A percentile compares a stretch with the other conserved stretches of the same genome.
Evolutionary conservation across 306 rosid genomes (phyloP).

Genomic region (Mimosa bimucronata): DNA sequence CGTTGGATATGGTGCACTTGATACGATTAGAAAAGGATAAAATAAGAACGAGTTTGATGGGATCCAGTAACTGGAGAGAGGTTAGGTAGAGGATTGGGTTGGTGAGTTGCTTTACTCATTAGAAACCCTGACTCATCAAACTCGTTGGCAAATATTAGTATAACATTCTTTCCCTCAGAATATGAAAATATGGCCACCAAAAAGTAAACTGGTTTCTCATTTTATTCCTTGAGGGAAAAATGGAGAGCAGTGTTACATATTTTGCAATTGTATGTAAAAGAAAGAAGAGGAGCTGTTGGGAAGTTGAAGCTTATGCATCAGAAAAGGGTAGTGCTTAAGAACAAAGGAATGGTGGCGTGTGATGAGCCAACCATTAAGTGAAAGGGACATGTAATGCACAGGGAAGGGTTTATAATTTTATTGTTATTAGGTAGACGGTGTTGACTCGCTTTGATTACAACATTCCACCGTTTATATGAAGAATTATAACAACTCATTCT

Average conservation of each 20-base stretch:
- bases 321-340: slow-evolving; percentile 3
- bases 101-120: slow-evolving; percentile 52
- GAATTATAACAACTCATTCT: not conserved
- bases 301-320: slow-evolving; percentile 28
- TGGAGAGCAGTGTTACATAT: not conserved
- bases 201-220: not conserved
- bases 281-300: slow-evolving; percentile 11
- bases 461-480: slow-evolving; percentile 34
- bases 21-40: slow-evolving; percentile 23
- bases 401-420: not conserved
- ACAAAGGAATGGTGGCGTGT: slow-evolving; percentile 25
- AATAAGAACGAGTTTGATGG: not conserved
- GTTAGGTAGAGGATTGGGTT: slow-evolving; percentile 45
- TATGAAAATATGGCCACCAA: slow-evolving; percentile 43
- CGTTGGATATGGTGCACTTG: slow-evolving; percentile 3
- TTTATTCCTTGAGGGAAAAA: not conserved
- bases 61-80: slow-evolving; percentile 21
- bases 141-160: not conserved
- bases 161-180: slow-evolving; percentile 41
- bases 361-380: not conserved
- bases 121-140: slow-evolving; percentile 27
- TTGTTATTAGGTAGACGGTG: slow-evolving; percentile 32
- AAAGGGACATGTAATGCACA: slow-evolving; percentile 1
- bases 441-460: slow-evolving; percentile 30
- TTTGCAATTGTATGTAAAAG: not conserved